Evolutionary conservation across 345 rosid genomes (phyloP).

Genomic region (Gossypium stocksii): DNA sequence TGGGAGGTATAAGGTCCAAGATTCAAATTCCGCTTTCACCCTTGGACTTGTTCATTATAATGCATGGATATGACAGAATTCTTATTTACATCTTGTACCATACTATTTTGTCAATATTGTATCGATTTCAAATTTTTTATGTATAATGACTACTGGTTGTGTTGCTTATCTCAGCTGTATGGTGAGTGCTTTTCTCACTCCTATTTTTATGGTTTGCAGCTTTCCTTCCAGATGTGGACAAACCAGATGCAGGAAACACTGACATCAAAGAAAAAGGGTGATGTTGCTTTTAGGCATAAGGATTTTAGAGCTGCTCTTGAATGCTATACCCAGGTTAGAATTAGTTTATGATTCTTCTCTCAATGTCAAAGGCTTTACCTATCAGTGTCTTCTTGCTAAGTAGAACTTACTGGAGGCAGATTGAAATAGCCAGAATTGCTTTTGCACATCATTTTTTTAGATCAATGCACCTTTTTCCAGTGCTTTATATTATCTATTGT

Average conservation of each 20-base stretch:
- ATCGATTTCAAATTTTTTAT: neutral
- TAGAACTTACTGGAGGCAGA: neutral
- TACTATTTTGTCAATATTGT: neutral
- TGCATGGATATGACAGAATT: neutral
- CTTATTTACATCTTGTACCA: neutral
- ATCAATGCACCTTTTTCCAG: neutral
- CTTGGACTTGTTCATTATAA: neutral
- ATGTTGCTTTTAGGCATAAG: constrained; percentile 76
- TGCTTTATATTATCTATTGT: neutral
- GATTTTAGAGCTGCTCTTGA: constrained; percentile 63
- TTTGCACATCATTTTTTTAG: neutral
- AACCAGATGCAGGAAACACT: constrained; percentile 90
- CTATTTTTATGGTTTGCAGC: constrained; percentile 39
- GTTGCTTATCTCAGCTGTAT: neutral
- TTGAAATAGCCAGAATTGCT: neutral
- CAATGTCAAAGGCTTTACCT: neutral
- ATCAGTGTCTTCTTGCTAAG: neutral
- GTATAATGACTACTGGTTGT: neutral
- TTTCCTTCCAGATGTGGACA: constrained; percentile 98
- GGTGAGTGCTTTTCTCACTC: neutral
- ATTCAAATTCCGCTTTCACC: neutral
- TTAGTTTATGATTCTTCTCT: constrained; percentile 1
- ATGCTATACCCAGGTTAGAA: constrained; percentile 71
- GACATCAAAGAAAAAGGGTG: constrained; percentile 83
- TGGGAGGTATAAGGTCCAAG: neutral